Conservation (phyloP, 345 rosid species). For the Hibiscus syriacus region DNA sequence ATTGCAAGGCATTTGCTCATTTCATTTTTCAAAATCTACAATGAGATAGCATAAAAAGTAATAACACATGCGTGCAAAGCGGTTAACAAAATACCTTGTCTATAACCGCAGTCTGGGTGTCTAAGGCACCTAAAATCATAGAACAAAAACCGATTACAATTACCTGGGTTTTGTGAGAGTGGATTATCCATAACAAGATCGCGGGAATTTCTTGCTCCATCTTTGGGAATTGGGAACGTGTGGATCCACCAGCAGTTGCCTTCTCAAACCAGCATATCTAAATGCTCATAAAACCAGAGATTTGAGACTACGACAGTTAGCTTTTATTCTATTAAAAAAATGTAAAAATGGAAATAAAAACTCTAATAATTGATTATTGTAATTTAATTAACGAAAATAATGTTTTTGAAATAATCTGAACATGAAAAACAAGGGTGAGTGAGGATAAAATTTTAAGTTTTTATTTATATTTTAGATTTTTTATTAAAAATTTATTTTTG, state of each 20-base stretch:
- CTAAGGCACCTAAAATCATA: conserved; percentile 60
- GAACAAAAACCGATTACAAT: neutral
- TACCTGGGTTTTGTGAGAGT: conserved; percentile 94
- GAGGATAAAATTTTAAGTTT: no score
- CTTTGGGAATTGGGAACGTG: conserved; percentile 59
- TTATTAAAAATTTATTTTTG: no score
- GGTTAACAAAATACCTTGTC: conserved; percentile 57
- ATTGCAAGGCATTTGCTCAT: neutral
- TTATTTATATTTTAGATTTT: no score
- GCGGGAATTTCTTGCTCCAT: conserved; percentile 43
- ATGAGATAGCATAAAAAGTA: neutral
- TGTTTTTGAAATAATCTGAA: neutral
- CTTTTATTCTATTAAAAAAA: neutral
- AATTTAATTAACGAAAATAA: neutral
- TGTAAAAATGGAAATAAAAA: neutral
- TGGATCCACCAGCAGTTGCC: conserved; percentile 74
- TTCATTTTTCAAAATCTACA: neutral
- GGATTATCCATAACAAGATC: conserved; percentile 83
- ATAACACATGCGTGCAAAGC: neutral
- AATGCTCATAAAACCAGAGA: neutral
- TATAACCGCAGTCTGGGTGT: conserved; percentile 75
- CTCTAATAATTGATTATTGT: neutral
- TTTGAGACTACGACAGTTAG: neutral
- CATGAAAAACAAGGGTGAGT: neutral
- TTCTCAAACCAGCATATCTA: conserved; percentile 82